These are phyloP conservation scores for Pseudisothecium myosuroides DNA, from an alignment of 225 moss, liverwort and hornwort species.

Conservation along the genomic window DNA sequence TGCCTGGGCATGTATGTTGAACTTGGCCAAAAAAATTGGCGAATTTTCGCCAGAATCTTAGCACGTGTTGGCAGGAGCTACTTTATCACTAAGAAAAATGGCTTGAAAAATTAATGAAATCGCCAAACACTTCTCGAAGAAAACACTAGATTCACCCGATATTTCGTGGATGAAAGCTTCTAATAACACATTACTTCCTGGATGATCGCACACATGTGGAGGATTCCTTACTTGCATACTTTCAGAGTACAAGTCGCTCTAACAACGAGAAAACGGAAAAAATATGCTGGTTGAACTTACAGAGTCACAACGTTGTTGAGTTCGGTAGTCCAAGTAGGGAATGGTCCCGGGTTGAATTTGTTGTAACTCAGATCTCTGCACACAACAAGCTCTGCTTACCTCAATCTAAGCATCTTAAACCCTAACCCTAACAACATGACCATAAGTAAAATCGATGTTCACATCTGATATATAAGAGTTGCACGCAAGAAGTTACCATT, in stretches of 20 bases:
- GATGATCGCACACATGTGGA: not conserved
- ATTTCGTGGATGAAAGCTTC: not conserved
- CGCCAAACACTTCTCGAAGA: not conserved
- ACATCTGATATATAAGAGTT: no score
- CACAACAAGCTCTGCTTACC: not conserved
- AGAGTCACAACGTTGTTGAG: not conserved
- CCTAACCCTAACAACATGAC: no score
- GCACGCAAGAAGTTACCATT: no score
- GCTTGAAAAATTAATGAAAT: no score
- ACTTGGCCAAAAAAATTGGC: not conserved
- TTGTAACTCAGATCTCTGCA: slow-evolving; percentile 26
- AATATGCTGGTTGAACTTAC: not conserved
- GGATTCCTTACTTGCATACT: not conserved
- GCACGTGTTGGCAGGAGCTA: not conserved
- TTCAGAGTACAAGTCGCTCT: not conserved
- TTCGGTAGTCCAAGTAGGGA: slow-evolving; percentile 1
- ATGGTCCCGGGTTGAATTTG: not conserved
- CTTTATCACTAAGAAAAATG: not conserved
- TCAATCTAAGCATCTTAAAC: not conserved
- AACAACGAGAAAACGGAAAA: not conserved
- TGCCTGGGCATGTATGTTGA: not conserved
- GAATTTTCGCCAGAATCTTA: not conserved
- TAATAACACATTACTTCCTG: not conserved
- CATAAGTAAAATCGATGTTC: not conserved
- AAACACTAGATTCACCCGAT: not conserved